Percentiles rank a stretch among this genome's conserved stretches.
Conservation (phyloP, 2,329 filamentous ascomycete genomes). For the Ascocoryne sarcoides region DNA sequence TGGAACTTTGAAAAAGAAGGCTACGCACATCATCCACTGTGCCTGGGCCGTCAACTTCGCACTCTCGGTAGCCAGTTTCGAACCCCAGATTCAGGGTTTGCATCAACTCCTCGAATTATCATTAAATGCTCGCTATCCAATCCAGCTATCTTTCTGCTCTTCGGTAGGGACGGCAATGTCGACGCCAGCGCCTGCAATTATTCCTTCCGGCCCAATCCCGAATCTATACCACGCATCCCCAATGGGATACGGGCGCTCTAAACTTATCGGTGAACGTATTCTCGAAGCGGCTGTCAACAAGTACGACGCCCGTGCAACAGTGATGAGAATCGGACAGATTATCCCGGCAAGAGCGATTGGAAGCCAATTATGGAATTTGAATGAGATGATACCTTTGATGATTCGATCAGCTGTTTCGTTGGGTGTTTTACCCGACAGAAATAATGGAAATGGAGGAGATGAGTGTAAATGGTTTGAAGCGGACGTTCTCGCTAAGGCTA, state of each 20-base stretch:
- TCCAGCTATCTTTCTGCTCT: slow-evolving; percentile 31
- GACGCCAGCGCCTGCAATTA: slow-evolving; percentile 22
- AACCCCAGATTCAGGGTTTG: slow-evolving; percentile 33
- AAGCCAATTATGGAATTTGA: slow-evolving; percentile 36
- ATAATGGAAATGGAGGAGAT: slow-evolving; percentile 32
- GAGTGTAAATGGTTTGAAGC: slow-evolving; percentile 36
- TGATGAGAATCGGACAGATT: slow-evolving; percentile 43
- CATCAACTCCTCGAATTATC: slow-evolving; percentile 29
- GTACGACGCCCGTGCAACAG: slow-evolving; percentile 26
- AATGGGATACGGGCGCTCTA: slow-evolving; percentile 43
- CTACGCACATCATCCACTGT: slow-evolving; percentile 41
- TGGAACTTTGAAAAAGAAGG: slow-evolving; percentile 20
- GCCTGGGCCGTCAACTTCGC: slow-evolving; percentile 51
- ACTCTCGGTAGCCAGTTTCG: slow-evolving; percentile 40
- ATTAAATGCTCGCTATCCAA: slow-evolving; percentile 22
- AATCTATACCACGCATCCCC: slow-evolving; percentile 30
- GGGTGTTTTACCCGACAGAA: slow-evolving; percentile 36
- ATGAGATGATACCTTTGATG: slow-evolving; percentile 44
- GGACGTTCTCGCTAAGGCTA: slow-evolving; percentile 34
- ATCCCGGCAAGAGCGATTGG: slow-evolving; percentile 37
- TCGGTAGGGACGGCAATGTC: slow-evolving; percentile 29
- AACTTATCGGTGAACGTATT: slow-evolving; percentile 40
- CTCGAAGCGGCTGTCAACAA: slow-evolving; percentile 28
- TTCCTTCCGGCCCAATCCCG: slow-evolving; percentile 29
- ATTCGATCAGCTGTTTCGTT: slow-evolving; percentile 37